Conservation (phyloP, 1,284 basidiomycete species). For the Trichosporon asahii region DNA sequence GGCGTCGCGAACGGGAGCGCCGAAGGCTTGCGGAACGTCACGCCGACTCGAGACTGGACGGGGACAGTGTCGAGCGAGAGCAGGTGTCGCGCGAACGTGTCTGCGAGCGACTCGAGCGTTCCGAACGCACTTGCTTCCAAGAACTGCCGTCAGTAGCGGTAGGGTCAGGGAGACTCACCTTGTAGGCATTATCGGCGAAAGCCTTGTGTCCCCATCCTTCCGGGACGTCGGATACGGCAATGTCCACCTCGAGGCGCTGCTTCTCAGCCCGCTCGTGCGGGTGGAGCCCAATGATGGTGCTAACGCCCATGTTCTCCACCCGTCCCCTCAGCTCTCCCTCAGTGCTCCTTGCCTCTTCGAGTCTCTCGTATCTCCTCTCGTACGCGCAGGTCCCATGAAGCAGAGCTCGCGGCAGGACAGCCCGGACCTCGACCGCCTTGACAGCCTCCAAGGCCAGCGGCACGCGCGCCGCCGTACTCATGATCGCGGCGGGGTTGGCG, state of each 20-base stretch:
- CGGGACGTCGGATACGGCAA: conserved; percentile 51
- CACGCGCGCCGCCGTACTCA: conserved; percentile 26
- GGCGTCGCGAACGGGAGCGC: conserved; percentile 71
- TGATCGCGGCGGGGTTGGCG: conserved; percentile 28
- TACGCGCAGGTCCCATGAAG: conserved; percentile 25
- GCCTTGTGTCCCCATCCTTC: conserved; percentile 51
- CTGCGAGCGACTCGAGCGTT: conserved; percentile 71
- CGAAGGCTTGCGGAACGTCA: conserved; percentile 71
- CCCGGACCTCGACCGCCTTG: conserved; percentile 21
- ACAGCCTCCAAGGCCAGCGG: conserved; percentile 33
- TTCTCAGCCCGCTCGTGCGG: conserved; percentile 65
- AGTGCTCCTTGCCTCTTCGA: background rate
- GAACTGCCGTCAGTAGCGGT: conserved; percentile 35
- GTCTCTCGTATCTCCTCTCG: background rate
- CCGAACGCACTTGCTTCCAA: conserved; percentile 58
- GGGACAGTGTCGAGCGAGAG: conserved; percentile 27
- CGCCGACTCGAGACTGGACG: conserved; percentile 42
- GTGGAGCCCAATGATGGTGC: conserved; percentile 66
- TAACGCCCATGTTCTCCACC: conserved; percentile 31
- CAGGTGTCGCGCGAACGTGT: conserved; percentile 58
- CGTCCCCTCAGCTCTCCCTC: conserved; percentile 17
- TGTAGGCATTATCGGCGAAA: conserved; percentile 51
- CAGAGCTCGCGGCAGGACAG: conserved; percentile 38
- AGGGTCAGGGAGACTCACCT: conserved; percentile 47
- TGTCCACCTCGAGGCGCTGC: conserved; percentile 65